Evolutionary conservation across 208 protist species (phyloP).

Genomic region (Leptomonas seymouri): DNA sequence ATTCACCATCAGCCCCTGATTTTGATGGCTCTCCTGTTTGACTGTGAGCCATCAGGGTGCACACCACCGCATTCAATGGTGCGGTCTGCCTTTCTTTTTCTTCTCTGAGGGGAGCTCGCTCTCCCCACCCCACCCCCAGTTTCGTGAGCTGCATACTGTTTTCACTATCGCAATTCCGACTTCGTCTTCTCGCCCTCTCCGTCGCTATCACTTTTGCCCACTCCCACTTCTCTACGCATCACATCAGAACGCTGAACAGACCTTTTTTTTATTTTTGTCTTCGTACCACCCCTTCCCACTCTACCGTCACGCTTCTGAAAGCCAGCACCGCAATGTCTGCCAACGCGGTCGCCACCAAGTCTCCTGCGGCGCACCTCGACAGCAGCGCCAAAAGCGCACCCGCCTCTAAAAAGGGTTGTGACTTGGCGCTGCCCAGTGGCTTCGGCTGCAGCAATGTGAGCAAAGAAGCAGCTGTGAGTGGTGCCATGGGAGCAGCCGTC

Average conservation of each 20-base stretch:
- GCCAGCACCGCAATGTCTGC: background rate
- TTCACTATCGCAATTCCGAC: background rate
- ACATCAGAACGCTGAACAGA: background rate
- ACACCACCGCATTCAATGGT: no score
- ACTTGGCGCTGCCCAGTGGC: background rate
- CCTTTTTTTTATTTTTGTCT: no score
- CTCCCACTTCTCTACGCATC: background rate
- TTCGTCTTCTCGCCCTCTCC: background rate
- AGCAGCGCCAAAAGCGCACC: background rate
- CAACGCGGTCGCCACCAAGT: background rate
- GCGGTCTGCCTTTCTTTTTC: no score
- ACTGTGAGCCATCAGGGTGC: no score
- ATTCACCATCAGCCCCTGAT: no score
- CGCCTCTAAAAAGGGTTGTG: background rate
- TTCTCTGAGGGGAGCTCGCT: no score
- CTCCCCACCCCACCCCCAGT: no score
- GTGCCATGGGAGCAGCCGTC: slow-evolving; percentile 45
- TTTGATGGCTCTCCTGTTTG: no score
- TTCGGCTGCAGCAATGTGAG: slow-evolving; percentile 11
- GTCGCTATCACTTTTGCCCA: background rate
- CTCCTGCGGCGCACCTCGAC: slow-evolving; percentile 13
- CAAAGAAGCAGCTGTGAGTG: slow-evolving; percentile 51
- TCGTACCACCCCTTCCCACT: no score
- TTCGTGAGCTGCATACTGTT: no score
- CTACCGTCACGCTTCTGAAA: no score